Evolutionary conservation across 768 basidiomycete genomes (phyloP).

Genomic region (Bullera alba): DNA sequence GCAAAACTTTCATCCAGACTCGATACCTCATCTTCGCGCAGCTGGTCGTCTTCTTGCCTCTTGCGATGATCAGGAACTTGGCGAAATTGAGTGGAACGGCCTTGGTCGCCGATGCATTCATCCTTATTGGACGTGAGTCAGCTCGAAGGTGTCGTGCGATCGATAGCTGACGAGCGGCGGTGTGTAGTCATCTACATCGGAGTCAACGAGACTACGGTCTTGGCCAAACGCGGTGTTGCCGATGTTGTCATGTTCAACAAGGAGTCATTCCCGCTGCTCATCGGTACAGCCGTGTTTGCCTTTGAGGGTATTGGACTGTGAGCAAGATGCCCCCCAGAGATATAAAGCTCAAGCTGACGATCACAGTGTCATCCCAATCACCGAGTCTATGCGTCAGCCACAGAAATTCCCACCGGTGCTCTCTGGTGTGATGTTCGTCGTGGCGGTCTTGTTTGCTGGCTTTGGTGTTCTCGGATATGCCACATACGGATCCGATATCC

Average conservation of each 20-base stretch:
- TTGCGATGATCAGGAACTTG: constrained; percentile 85
- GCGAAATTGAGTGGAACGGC: constrained; percentile 89
- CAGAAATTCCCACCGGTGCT: constrained; percentile 82
- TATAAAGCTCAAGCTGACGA: neutral
- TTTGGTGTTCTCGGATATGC: constrained; percentile 79
- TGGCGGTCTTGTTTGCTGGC: constrained; percentile 76
- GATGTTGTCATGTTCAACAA: constrained; percentile 80
- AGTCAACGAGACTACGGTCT: constrained; percentile 69
- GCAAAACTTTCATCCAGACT: constrained; percentile 60
- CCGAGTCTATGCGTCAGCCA: constrained; percentile 93
- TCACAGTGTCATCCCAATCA: constrained; percentile 78
- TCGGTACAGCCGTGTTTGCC: constrained; percentile 96
- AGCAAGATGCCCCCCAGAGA: constrained; percentile 24
- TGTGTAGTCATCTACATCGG: constrained; percentile 47
- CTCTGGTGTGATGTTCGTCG: constrained; percentile 83
- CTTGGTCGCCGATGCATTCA: constrained; percentile 88
- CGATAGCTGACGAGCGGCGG: neutral
- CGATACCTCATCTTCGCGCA: constrained; percentile 74
- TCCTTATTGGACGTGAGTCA: constrained; percentile 62
- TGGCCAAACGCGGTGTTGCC: constrained; percentile 64
- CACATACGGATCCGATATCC: constrained; percentile 76
- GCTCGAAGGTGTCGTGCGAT: constrained; percentile 46
- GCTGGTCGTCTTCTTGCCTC: constrained; percentile 76
- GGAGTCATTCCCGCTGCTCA: constrained; percentile 80
- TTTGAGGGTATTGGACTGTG: constrained; percentile 95